Base-by-base conservation (phyloP, 805 yeast species). In the Cephaloascus fragrans region DNA sequence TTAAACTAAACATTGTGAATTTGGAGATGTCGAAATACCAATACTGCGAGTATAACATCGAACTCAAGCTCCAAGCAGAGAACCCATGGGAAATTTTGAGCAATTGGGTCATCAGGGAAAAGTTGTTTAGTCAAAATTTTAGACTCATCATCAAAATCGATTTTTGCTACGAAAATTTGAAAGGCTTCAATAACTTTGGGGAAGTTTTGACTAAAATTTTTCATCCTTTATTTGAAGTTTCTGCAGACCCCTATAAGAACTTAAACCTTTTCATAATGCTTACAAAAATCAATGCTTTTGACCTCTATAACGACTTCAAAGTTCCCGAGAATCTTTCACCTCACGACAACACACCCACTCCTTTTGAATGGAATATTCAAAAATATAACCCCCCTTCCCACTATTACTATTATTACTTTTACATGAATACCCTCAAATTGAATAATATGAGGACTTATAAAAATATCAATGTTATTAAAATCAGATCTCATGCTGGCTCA, bases 1-100 rank as follows among this genome's bases (percentile, higher is more conserved):
- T 64, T 18, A 56, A 50, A 36, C 55, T 60, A 41, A 59, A 56
- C 1, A 45, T 64, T 37, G 41, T 20, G 50, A 59, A 14, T 14
- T 18, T 34, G 32, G 70, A 64, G 39, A 61, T 56, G 36, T 54
- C 62, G 18, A 64, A 64, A 41, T 64, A 64, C 42, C 66, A 63
- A 39, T 47, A 52, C 18, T 61, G 57, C 3, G 68, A 64, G 39
- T 43, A 62, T 16, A 62, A 66, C 1, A 51, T 64, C 4, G 62
- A 56, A 35, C 57, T 61, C 39, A 46, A 53, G 32, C 19, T 51
- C 3, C 26, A 41, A 6, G 37, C 44, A 1, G 39, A 41, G 6
- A 35, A 6, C 4, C 26, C 19, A 18, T 64, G 69, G 69, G 33
- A 40, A 0, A 49, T 54, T 14, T 55, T 64, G 32, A 45, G 65